A percentile compares a stretch with the other conserved stretches of the same genome.
Conservation (phyloP, 1,284 basidiomycete species). For the Trichosporon sp. region DNA sequence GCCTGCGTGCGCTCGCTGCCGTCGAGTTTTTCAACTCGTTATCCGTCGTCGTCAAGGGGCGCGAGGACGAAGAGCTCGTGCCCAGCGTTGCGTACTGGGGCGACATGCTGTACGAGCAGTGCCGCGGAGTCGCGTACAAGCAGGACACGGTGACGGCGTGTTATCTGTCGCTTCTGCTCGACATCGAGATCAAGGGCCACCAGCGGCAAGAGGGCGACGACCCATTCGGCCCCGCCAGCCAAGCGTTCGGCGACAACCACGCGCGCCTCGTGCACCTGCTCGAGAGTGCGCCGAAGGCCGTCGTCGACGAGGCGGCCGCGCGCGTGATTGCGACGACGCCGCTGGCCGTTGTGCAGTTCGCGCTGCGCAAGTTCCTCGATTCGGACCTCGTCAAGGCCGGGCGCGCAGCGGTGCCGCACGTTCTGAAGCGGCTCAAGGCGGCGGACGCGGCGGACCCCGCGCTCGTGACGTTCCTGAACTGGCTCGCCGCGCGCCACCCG, state of each 20-base stretch:
- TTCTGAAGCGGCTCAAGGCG: constrained; percentile 22
- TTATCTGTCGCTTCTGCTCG: constrained; percentile 23
- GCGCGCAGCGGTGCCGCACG: constrained; percentile 2
- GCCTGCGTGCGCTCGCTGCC: constrained; percentile 26
- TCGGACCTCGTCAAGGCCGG: constrained; percentile 14
- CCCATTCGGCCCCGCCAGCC: not conserved
- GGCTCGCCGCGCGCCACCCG: constrained; percentile 50
- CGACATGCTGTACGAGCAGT: constrained; percentile 7
- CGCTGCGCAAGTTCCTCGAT: constrained; percentile 14
- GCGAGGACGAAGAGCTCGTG: constrained; percentile 13
- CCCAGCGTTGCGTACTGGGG: constrained; percentile 4
- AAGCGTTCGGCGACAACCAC: not conserved
- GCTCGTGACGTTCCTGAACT: constrained; percentile 26
- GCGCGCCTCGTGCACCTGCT: constrained; percentile 5
- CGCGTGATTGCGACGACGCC: constrained; percentile 9
- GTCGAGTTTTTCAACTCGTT: constrained; percentile 26
- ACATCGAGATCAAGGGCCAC: constrained; percentile 20
- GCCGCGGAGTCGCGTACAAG: constrained; percentile 4
- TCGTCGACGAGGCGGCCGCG: not conserved
- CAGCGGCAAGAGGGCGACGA: not conserved
- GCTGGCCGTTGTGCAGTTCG: not conserved
- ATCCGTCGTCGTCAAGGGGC: constrained; percentile 14
- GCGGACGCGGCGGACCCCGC: not conserved
- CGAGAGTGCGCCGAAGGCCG: not conserved
- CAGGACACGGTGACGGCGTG: constrained; percentile 13